Evolutionary conservation across 768 basidiomycete species (phyloP), one percentile per base, ranked within the genome.

Genomic region (Pholiota conissans): DNA sequence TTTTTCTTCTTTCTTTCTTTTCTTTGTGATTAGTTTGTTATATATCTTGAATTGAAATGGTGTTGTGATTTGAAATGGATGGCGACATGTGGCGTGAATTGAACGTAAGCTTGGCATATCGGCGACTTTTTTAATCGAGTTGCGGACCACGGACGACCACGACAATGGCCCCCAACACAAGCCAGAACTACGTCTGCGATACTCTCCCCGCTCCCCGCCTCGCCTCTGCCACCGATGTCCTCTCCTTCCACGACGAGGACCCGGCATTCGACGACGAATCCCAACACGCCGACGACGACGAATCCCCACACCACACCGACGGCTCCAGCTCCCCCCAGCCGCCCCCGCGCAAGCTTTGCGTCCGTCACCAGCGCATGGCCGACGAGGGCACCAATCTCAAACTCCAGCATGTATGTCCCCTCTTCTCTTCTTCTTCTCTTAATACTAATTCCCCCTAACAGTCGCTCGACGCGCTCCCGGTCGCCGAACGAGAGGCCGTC

Each of bases 281-380:
- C 9, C 52, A 52, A 29, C 56, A 55, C 46, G 26, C 16, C 35
- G n/a, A n/a, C n/a, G n/a, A n/a, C n/a, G 20, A 35, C 42, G 26
- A 56, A 47, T 10, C 30, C 53, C 22, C 30, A 49, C 22, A 32
- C 22, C 28, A 22, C 28, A 80, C 64, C 74, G 27, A 14, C 11
- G 65, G 74, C 2, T 68, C 80, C 68, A 73, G 30, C 57, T 77
- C 56, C 29, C 67, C 76, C 10, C 75, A 76, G n/a, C 68, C 71
- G 1, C 72, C 80, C 2, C 79, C 82, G 13, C 77, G 91, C 47
- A 96, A 93, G 74, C 81, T 97, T 16, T 98, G 95, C 69, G 87
- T 95, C 5, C 76, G 95, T 29, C 96, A 98, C 73, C 92, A 95
- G 75, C 83, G 95, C 47, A 98, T 96, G 87, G 96, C 96, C 5